These are phyloP conservation scores for Fusarium newnesense DNA, from an alignment of 2,329 filamentous ascomycete genomes.

Conservation along the genomic window DNA sequence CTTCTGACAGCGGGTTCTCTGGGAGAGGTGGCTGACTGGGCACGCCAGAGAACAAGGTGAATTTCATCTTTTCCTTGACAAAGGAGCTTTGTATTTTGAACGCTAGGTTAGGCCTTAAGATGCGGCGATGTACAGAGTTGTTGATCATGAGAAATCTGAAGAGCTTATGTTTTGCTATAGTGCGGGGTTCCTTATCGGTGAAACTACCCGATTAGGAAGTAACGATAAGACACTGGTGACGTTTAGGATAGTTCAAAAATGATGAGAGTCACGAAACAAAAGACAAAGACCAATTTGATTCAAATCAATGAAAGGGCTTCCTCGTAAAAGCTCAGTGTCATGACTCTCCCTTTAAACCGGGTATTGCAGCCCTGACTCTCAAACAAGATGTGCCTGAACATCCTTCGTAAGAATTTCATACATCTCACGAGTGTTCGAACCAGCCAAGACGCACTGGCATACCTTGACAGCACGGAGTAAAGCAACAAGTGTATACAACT, in stretches of 20 bases:
- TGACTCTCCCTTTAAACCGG: rapidly evolving
- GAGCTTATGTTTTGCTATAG: rapidly evolving
- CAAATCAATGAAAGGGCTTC: rapidly evolving
- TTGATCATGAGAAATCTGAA: background rate
- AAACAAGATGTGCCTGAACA: background rate
- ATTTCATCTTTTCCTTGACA: background rate
- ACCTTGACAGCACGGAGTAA: background rate
- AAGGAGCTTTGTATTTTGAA: background rate
- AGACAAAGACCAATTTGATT: rapidly evolving
- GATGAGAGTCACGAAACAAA: rapidly evolving
- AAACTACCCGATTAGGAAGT: background rate
- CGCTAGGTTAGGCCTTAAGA: background rate
- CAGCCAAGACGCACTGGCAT: background rate
- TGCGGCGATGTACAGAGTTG: rapidly evolving
- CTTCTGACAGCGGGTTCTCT: background rate
- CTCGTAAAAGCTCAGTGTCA: rapidly evolving
- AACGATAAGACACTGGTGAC: rapidly evolving
- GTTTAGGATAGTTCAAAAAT: rapidly evolving
- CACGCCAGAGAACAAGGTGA: background rate
- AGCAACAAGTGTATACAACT: background rate
- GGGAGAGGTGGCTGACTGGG: background rate
- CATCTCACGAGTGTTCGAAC: background rate
- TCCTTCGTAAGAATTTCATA: background rate
- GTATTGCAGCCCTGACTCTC: background rate
- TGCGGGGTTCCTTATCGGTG: background rate